A percentile compares a stretch with the other conserved stretches of the same genome.
phyloP scores from a whole-genome alignment of 163 green algal species.

The Prototheca stagnorum region DNA sequence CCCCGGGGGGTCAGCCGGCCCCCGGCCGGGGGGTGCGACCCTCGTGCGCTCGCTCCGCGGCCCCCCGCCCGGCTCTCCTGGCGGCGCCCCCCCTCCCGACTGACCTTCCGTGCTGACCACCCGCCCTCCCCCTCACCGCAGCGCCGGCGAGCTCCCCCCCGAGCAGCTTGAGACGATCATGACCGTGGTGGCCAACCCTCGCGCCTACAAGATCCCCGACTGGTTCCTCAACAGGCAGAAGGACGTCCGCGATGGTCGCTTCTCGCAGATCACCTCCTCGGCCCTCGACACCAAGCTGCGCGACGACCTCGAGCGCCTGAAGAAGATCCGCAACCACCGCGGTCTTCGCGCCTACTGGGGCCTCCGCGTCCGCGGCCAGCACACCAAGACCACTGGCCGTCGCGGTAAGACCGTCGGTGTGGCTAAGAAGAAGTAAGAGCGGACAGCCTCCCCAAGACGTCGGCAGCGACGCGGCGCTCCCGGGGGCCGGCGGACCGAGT shows the following conservation, averaged over 20 bases:
- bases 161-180: conserved; percentile 96
- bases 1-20: too few relatives aligned
- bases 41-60: too few relatives aligned
- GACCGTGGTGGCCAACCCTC: conserved; percentile 91
- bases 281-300: conserved; percentile 76
- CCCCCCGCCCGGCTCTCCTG: too few relatives aligned
- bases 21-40: too few relatives aligned
- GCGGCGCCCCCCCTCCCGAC: too few relatives aligned
- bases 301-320: conserved; percentile 94
- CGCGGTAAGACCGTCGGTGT: conserved; percentile 75
- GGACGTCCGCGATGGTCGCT: conserved; percentile 87
- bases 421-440: conserved; percentile 28
- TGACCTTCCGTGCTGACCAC: background rate
- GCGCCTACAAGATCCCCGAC: conserved; percentile 97
- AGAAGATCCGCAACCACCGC: conserved; percentile 96
- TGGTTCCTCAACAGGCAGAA: conserved; percentile 99
- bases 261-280: conserved; percentile 70
- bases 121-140: conserved; percentile 8
- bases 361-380: conserved; percentile 91
- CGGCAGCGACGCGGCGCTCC: too few relatives aligned
- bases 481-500: too few relatives aligned
- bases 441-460: background rate
- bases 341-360: conserved; percentile 98
- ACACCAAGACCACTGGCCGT: conserved; percentile 98
- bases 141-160: conserved; percentile 81